Base-by-base conservation (phyloP, 2,329 filamentous ascomycete genomes). In the Sporothrix dimorphospora region DNA sequence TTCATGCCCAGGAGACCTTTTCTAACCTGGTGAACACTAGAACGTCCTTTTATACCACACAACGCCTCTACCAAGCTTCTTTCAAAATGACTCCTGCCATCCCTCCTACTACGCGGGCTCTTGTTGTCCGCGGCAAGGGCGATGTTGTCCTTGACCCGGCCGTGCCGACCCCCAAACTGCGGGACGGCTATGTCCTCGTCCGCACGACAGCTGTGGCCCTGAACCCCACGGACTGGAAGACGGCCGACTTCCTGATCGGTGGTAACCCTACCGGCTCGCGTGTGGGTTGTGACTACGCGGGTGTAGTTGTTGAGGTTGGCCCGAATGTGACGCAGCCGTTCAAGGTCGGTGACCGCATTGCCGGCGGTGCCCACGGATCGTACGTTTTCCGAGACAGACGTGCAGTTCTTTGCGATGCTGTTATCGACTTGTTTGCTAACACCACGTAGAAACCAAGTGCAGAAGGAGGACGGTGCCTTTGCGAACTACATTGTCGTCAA, bases 301-400 rank as follows among this genome's bases (percentile, higher is more conserved):
- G 85, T 51, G 76, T 83, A 16, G 81, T 87, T 2, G 81, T 84
- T 49, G 81, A 83, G 69, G 79, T 87, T 30, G 85, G 85, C 9
- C 70, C 76, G 4, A 80, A 80, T 45, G 82, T 84, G 24, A 82
- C 78, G 19, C 82, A 82, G 73, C 71, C 76, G 6, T 82, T 85
- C 72, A 81, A 81, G 75, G 82, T 81, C 70, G 86, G 86, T 2
- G 85, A 88, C 73, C 81, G 85, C 53, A 79, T 87, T 42, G 77
- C 78, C 30, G 85, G 85, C 5, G 75, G 81, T 14, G 76, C 73
- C 1, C 81, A 84, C 67, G 84, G 83, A 63, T 72, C 71, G 78
- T 80, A 72, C 74, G 77, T 74, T 16, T 57, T 1, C 40, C 34
- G 9, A 11, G 34, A 34, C 19, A 5, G 3, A 9, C 66, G 53